phyloP scores from a whole-genome alignment of 2,329 filamentous ascomycete genomes.

The Talaromyces rugulosus region DNA sequence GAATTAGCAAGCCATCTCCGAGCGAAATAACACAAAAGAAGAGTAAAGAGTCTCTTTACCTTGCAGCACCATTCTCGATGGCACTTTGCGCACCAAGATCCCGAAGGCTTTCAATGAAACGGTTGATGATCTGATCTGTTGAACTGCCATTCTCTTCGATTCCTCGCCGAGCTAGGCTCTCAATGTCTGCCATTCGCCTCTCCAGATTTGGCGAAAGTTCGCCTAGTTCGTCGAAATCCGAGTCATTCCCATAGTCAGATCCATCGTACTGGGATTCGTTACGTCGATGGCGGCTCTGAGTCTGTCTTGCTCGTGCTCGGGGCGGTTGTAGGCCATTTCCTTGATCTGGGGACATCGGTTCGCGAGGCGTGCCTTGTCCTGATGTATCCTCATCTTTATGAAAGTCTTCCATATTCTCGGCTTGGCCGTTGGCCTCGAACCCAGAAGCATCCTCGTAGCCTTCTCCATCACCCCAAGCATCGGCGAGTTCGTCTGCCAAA shows the following conservation, averaged over 20 bases:
- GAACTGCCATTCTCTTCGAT: constrained; percentile 50
- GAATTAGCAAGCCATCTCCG: background rate
- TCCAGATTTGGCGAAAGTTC: constrained; percentile 54
- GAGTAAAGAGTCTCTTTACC: constrained; percentile 32
- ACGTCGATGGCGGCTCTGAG: constrained; percentile 31
- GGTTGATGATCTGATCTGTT: constrained; percentile 49
- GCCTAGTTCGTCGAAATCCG: constrained; percentile 49
- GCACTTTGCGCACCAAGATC: constrained; percentile 54
- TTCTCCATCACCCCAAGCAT: constrained; percentile 54
- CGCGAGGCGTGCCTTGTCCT: constrained; percentile 27
- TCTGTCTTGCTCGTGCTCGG: constrained; percentile 36
- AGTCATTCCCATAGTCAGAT: constrained; percentile 55
- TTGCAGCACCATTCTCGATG: constrained; percentile 54
- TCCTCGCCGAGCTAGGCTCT: constrained; percentile 51
- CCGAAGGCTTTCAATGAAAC: constrained; percentile 48
- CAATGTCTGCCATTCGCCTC: constrained; percentile 52
- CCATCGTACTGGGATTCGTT: constrained; percentile 51
- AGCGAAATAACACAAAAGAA: background rate
- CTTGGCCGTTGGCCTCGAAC: constrained; percentile 26
- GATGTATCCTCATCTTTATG: constrained; percentile 22
- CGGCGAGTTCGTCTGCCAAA: constrained; percentile 60
- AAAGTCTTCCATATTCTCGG: constrained; percentile 21
- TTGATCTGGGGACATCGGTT: constrained; percentile 7
- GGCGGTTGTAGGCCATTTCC: constrained; percentile 25
- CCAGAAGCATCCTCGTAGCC: constrained; percentile 41